Conservation (phyloP, 768 basidiomycete species). For the Termitomyces eurrhizus region DNA sequence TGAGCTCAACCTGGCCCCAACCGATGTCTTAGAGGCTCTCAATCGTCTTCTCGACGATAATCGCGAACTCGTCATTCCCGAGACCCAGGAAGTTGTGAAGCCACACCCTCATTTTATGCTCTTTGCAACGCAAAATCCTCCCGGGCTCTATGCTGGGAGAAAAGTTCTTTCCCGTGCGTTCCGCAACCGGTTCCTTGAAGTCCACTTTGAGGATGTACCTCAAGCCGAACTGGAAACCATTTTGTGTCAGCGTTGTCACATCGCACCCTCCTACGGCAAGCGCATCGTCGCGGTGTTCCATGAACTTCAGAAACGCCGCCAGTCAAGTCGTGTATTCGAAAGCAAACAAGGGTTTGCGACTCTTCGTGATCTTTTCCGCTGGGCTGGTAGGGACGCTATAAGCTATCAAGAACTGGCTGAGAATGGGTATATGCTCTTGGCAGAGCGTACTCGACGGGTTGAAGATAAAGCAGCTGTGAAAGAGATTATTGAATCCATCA, state of each 20-base stretch:
- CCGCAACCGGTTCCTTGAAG: constrained; percentile 94
- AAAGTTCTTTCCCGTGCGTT: constrained; percentile 95
- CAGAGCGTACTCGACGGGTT: constrained; percentile 77
- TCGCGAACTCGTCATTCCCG: constrained; percentile 90
- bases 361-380: constrained; percentile 93
- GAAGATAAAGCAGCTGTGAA: constrained; percentile 91
- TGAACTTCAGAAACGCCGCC: constrained; percentile 89
- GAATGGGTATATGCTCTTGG: constrained; percentile 96
- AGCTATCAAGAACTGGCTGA: constrained; percentile 92
- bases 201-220: constrained; percentile 96
- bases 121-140: constrained; percentile 97
- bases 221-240: constrained; percentile 92
- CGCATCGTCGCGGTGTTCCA: constrained; percentile 89
- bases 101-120: constrained; percentile 97
- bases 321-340: constrained; percentile 91
- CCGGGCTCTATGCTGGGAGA: constrained; percentile 91
- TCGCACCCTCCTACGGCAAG: constrained; percentile 91
- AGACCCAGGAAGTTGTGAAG: constrained; percentile 90
- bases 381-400: constrained; percentile 88
- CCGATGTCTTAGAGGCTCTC: constrained; percentile 95
- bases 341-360: constrained; percentile 97
- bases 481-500: constrained; percentile 84
- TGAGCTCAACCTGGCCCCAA: constrained; percentile 95
- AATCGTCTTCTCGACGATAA: constrained; percentile 98
- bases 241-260: constrained; percentile 86